Base-by-base conservation (phyloP, 805 yeast genomes). In the Yarrowia alimentaria region DNA sequence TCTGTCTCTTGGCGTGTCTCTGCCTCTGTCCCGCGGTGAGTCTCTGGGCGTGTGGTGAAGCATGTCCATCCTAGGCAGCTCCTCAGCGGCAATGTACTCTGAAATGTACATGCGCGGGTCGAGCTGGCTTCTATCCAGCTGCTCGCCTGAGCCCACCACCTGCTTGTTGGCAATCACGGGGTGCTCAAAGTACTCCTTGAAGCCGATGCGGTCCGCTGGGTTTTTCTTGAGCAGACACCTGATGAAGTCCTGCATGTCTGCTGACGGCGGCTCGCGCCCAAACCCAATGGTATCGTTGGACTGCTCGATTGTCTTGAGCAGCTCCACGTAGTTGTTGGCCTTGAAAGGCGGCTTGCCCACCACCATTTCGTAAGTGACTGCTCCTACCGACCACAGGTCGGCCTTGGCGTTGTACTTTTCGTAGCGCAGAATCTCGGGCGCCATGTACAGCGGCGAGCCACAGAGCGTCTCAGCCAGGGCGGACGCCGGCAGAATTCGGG, bases 381-480 rank as follows among this genome's bases (percentile, higher is more conserved):
- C 94, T 3, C 99, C 99, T 4, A 91, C 96, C 6, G 97, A 89
- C 99, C 99, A 93, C 56, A 93, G 68, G 64, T 93, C 99, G 0
- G 97, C 98, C 64, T 89, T 90, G 5, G 98, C 99, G 59, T 90
- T 89, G 69, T 93, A 93, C 67, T 89, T 93, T 64, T 93, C 97
- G 62, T 87, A 90, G 56, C 95, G 75, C 59, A 93, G 71, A 40
- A 93, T 93, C 68, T 93, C 99, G 0, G 99, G 99, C 0, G 99
- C 99, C 99, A 93, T 93, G 68, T 93, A 93, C 34, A 93, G 75
- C 3, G 99, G 99, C 9, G 96, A 87, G 1, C 99, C 99, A 73
- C 99, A 93, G 58, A 93, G 72, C 1, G 99, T 93, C 64, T 93
- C 99, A 1, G 98, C 98, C 78, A 93, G 74, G 1, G 96, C 83